These are phyloP conservation scores for Scheffersomyces segobiensis DNA, from an alignment of 1,139 yeast genomes.

Conservation along the genomic window DNA sequence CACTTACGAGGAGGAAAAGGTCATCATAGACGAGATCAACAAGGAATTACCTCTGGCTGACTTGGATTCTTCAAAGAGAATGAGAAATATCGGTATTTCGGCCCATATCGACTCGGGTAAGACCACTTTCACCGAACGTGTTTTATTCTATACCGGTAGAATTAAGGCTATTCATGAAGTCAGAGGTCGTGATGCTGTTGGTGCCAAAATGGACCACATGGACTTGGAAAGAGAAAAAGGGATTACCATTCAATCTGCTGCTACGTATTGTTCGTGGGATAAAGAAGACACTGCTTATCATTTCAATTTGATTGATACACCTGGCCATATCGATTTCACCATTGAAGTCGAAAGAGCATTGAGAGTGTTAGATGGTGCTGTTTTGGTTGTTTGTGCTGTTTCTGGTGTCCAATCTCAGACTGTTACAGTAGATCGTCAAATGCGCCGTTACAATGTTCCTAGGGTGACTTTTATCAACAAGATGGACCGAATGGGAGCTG, in stretches of 20 bases:
- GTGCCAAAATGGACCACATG: conserved; percentile 72
- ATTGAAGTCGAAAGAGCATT: conserved; percentile 98
- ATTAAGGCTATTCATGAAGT: conserved; percentile 98
- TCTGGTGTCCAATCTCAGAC: conserved; percentile 98
- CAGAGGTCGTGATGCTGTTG: conserved; percentile 95
- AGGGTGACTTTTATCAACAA: conserved; percentile 94
- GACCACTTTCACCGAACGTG: conserved; percentile 95
- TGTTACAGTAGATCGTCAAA: conserved; percentile 97
- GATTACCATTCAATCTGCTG: conserved; percentile 84
- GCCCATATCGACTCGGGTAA: conserved; percentile 89
- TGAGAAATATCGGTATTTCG: conserved; percentile 95
- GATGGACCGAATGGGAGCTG: conserved; percentile 99
- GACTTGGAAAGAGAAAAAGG: conserved; percentile 84
- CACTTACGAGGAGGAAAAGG: conserved; percentile 73
- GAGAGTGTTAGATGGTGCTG: conserved; percentile 97
- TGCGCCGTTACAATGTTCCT: conserved; percentile 97
- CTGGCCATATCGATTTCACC: conserved; percentile 88
- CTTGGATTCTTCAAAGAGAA: conserved; percentile 47
- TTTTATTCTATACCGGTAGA: conserved; percentile 92
- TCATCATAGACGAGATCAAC: conserved; percentile 60
- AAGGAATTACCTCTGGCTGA: conserved; percentile 60
- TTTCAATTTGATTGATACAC: conserved; percentile 51
- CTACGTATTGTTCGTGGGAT: conserved; percentile 96
- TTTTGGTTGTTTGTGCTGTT: conserved; percentile 95
- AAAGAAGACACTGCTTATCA: conserved; percentile 70